Conservation (phyloP, 2,329 filamentous ascomycete species). For the Thelonectria rubi region DNA sequence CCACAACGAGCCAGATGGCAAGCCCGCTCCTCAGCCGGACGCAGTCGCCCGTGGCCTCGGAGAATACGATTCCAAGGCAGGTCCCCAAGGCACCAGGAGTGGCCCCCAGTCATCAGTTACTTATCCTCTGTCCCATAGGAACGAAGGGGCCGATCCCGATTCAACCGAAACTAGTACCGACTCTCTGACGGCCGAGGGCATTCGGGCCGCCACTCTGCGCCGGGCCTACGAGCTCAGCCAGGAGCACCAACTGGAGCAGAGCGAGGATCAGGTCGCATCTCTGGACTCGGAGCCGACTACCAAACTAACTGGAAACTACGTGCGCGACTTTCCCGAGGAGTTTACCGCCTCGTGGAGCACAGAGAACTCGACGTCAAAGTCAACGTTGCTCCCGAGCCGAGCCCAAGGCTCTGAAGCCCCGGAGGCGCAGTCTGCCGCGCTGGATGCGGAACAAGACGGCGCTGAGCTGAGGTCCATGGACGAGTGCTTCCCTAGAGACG, state of each 20-base stretch:
- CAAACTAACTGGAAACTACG: slow-evolving; percentile 57
- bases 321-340: slow-evolving; percentile 63
- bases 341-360: slow-evolving; percentile 55
- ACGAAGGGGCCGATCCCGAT: slow-evolving; percentile 34
- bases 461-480: slow-evolving; percentile 51
- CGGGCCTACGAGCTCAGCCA: slow-evolving; percentile 39
- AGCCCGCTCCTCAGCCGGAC: slow-evolving; percentile 43
- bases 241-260: slow-evolving; percentile 16
- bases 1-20: slow-evolving; percentile 49
- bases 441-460: slow-evolving; percentile 37
- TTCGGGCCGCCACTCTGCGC: slow-evolving; percentile 45
- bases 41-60: slow-evolving; percentile 47
- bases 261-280: slow-evolving; percentile 21
- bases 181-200: slow-evolving; percentile 43
- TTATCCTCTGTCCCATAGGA: slow-evolving; percentile 34
- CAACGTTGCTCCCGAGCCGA: slow-evolving; percentile 38
- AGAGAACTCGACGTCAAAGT: slow-evolving; percentile 39
- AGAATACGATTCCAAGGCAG: slow-evolving; percentile 51
- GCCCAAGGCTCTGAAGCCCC: background rate
- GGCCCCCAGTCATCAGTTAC: slow-evolving; percentile 34
- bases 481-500: slow-evolving; percentile 50
- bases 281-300: slow-evolving; percentile 14
- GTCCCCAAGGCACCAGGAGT: slow-evolving; percentile 37
- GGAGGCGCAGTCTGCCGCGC: background rate
- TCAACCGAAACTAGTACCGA: slow-evolving; percentile 34